Evolutionary conservation across 768 basidiomycete genomes (phyloP).

Genomic region (Mycena amicta): DNA sequence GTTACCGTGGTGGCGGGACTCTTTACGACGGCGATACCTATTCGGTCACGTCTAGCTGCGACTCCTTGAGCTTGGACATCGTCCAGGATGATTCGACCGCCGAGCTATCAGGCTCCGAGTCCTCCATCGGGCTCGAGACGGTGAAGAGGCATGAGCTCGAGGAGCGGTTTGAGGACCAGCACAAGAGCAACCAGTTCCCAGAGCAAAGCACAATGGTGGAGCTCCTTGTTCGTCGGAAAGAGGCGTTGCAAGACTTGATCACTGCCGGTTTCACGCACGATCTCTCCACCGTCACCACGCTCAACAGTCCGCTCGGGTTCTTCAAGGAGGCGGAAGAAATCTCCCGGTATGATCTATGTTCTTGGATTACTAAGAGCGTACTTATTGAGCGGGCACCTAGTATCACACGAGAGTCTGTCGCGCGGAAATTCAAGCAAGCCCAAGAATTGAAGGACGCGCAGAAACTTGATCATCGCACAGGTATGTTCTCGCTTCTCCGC

Average conservation of each 20-base stretch:
- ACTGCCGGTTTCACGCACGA: conserved; percentile 7
- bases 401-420: not conserved
- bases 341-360: not conserved
- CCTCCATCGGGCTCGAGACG: not conserved
- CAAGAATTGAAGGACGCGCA: not conserved
- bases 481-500: not conserved
- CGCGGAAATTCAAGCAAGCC: not conserved
- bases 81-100: no score
- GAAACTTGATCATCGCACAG: not conserved
- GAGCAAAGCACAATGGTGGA: no score
- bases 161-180: not conserved
- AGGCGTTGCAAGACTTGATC: not conserved
- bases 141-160: not conserved
- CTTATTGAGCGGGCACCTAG: not conserved
- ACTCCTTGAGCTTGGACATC: no score
- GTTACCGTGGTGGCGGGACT: no score
- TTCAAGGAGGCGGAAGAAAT: not conserved
- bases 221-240: not conserved
- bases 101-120: not conserved
- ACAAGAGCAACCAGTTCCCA: not conserved
- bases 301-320: not conserved
- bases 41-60: not conserved
- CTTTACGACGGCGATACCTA: not conserved
- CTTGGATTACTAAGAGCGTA: not conserved
- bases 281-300: not conserved